These are phyloP conservation scores for Leccinum disarticulatum DNA, from an alignment of 768 basidiomycete species.

Conservation along the genomic window DNA sequence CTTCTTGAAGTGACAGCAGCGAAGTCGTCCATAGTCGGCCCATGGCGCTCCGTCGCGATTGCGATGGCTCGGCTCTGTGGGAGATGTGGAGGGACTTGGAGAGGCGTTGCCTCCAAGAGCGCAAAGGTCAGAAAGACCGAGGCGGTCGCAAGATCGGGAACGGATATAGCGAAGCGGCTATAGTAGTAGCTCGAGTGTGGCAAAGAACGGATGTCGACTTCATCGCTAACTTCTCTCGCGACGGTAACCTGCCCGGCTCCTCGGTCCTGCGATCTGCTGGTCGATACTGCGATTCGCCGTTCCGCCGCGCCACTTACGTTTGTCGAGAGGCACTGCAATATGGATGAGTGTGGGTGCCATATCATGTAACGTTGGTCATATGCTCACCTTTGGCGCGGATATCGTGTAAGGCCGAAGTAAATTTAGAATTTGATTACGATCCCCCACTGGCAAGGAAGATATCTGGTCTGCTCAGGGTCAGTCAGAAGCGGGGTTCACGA, in stretches of 20 bases:
- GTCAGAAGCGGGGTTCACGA: slow-evolving; percentile 26
- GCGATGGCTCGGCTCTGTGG: slow-evolving; percentile 49
- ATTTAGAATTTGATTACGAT: slow-evolving; percentile 41
- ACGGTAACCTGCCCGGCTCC: slow-evolving; percentile 11
- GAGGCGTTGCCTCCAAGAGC: slow-evolving; percentile 44
- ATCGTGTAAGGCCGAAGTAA: slow-evolving; percentile 43
- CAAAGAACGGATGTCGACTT: slow-evolving; percentile 9
- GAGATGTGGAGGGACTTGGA: slow-evolving; percentile 50
- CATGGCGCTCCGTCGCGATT: slow-evolving; percentile 42
- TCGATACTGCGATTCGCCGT: slow-evolving; percentile 19
- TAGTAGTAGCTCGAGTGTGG: slow-evolving; percentile 22
- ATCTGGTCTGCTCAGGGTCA: slow-evolving; percentile 37
- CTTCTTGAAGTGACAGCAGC: slow-evolving; percentile 38
- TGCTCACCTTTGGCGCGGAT: slow-evolving; percentile 27
- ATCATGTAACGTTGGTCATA: slow-evolving; percentile 11
- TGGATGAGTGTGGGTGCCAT: slow-evolving; percentile 17
- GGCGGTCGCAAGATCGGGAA: slow-evolving; percentile 41
- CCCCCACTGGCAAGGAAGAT: slow-evolving; percentile 36
- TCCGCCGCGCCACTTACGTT: slow-evolving; percentile 29
- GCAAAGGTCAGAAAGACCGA: slow-evolving; percentile 56
- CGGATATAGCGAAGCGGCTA: slow-evolving; percentile 21
- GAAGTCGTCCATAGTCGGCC: slow-evolving; percentile 58
- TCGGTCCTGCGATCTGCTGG: slow-evolving; percentile 24
- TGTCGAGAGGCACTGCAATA: slow-evolving; percentile 23
- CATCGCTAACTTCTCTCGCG: slow-evolving; percentile 9